Base-by-base conservation (phyloP, 805 yeast species). In the Novakomyces olei region DNA sequence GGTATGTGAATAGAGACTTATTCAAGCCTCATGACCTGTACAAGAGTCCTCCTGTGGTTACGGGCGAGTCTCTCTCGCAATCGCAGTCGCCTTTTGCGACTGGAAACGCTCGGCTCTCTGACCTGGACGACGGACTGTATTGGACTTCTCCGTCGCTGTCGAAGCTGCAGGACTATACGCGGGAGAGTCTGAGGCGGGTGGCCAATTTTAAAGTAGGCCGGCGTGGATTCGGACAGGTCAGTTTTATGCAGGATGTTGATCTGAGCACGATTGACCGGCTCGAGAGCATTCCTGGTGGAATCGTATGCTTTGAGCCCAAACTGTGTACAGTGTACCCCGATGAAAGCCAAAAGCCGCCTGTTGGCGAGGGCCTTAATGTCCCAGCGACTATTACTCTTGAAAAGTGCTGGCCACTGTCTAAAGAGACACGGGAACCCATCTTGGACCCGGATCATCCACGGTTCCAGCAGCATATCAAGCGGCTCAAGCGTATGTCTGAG, bases 281-380 rank as follows among this genome's bases (percentile, higher is more conserved):
- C 35, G 64, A 72, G 10, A 65, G 69, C 29, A 65, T 77, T 20
- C 64, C 79, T 29, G 81, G 80, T 15, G 66, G 63, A 15, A 43
- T 77, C 12, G 64, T 85, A 26, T 55, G 61, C 2, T 69, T 88
- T 43, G 64, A 62, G 20, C 57, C 64, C 20, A 68, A 67, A 42
- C 55, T 67, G 9, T 71, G 77, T 49, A 57, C 65, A 2, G 64
- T 80, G 1, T 85, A 81, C 51, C 92, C 92, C 1, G 72, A 73
- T 35, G 67, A 63, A 15, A 53, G 58, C 5, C 50, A 50, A 15
- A 66, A 62, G 41, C 91, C 92, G 7, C 61, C 63, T 0, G 53
- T 57, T 28, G 93, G 93, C 4, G 77, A 77, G 43, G 96, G 93
- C 0, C 60, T 88, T 38, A 85, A 85, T 46, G 61, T 77, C 20